Conservation (phyloP, 768 basidiomycete species). For the Tricholoma hemisulphureum region DNA sequence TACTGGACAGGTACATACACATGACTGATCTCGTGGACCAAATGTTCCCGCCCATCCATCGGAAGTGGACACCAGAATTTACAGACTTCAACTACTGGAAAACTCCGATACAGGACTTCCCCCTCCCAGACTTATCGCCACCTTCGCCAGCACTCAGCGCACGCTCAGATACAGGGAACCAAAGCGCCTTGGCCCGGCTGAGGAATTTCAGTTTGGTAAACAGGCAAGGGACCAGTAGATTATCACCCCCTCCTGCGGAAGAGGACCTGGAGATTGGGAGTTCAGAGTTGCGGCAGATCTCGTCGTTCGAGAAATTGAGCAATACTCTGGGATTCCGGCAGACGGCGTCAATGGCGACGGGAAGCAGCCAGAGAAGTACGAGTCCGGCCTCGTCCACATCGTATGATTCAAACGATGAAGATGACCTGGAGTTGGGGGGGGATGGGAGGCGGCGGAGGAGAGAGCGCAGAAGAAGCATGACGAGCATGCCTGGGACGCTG, state of each 20-base stretch:
- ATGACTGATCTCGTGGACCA: conserved; percentile 99
- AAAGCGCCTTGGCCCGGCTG: conserved; percentile 69
- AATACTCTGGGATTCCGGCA: conserved; percentile 52
- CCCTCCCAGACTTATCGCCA: conserved; percentile 77
- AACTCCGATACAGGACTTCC: conserved; percentile 69
- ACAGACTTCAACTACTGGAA: conserved; percentile 99
- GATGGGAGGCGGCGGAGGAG: conserved; percentile 39
- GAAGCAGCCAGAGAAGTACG: conserved; percentile 39
- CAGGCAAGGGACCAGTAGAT: conserved; percentile 28
- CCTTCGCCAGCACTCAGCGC: conserved; percentile 94
- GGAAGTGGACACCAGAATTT: conserved; percentile 84
- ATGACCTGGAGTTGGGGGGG: conserved; percentile 39
- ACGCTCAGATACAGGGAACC: conserved; percentile 81
- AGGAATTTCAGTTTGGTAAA: conserved; percentile 76
- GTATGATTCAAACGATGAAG: conserved; percentile 54
- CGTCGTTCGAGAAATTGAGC: conserved; percentile 72
- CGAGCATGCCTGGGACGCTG: conserved; percentile 85
- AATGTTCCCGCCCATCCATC: conserved; percentile 96
- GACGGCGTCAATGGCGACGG: conserved; percentile 34
- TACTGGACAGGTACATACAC: conserved; percentile 76
- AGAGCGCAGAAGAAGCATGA: conserved; percentile 60
- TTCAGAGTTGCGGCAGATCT: conserved; percentile 63
- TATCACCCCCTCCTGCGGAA: conserved; percentile 30
- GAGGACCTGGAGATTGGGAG: conserved; percentile 29
- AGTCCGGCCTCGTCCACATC: conserved; percentile 60